A percentile compares a stretch with the other conserved stretches of the same genome.
Conservation (phyloP, 1,284 basidiomycete genomes). For the Papiliotrema terrestris region DNA sequence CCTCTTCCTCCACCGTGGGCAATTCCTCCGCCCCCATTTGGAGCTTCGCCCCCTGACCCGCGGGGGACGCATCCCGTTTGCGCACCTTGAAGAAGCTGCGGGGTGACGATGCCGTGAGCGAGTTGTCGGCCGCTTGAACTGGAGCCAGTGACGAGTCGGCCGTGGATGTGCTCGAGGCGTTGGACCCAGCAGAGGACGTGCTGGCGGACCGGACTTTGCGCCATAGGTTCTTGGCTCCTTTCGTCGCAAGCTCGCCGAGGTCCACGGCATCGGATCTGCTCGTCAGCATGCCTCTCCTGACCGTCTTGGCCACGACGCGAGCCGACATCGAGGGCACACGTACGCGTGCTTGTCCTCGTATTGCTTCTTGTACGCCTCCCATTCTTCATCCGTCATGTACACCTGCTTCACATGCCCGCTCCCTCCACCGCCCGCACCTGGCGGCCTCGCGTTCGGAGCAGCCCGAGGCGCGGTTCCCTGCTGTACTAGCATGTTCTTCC, state of each 20-base stretch:
- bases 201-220: slow-evolving; percentile 34
- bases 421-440: background rate
- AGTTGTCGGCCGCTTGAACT: background rate
- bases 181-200: slow-evolving; percentile 9
- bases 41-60: background rate
- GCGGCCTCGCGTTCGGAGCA: background rate
- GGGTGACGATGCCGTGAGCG: background rate
- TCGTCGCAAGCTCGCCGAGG: slow-evolving; percentile 35
- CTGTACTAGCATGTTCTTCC: slow-evolving; percentile 37
- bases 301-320: background rate
- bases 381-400: slow-evolving; percentile 45
- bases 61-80: background rate
- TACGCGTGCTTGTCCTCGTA: slow-evolving; percentile 28
- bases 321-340: no score
- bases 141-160: background rate
- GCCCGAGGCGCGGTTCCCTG: slow-evolving; percentile 19
- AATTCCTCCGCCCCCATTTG: background rate
- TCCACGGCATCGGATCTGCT: slow-evolving; percentile 31
- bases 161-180: slow-evolving; percentile 8
- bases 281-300: background rate
- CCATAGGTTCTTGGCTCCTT: slow-evolving; percentile 8
- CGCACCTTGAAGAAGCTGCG: background rate
- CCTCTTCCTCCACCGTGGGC: background rate
- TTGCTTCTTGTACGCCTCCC: slow-evolving; percentile 42
- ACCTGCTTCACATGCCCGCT: slow-evolving; percentile 17